Percentiles rank a stretch among this genome's conserved stretches.
Conservation (phyloP, 1,139 yeast species). For the Kurtzmaniella quercitrusa region DNA sequence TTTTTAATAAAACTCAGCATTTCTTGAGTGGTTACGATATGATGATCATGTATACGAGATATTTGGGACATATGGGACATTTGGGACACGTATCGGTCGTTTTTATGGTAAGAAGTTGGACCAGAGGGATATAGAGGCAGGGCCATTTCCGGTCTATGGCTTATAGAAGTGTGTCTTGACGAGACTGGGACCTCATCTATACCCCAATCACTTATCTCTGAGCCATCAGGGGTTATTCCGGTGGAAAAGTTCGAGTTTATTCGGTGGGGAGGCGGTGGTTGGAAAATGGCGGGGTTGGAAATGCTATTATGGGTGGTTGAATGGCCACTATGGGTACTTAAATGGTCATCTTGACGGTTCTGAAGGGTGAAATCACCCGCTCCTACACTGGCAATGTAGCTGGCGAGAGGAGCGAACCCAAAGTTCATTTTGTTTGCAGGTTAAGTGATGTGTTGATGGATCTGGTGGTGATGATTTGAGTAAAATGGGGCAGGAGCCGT, state of each 20-base stretch:
- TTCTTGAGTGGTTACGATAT: conserved; percentile 18
- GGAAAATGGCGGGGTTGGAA: conserved; percentile 1
- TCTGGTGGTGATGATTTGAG: no score
- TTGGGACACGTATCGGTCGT: neutral
- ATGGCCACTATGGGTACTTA: neutral
- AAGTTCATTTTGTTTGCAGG: conserved; percentile 22
- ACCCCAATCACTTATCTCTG: conserved; percentile 39
- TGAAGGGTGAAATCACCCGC: neutral
- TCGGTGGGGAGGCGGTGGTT: neutral
- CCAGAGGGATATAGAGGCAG: conserved; percentile 11
- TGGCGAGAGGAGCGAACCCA: conserved; percentile 28
- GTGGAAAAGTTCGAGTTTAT: neutral
- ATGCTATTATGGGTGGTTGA: neutral
- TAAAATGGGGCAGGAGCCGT: no score
- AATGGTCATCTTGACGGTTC: neutral
- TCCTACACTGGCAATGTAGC: conserved; percentile 14
- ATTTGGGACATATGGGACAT: neutral
- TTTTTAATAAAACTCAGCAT: conserved; percentile 24
- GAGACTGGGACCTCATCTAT: conserved; percentile 25
- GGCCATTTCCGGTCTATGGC: conserved; percentile 8
- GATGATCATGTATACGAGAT: neutral
- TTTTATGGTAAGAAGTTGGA: neutral
- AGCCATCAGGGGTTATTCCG: neutral
- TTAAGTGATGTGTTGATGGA: no score
- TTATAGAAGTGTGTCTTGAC: conserved; percentile 5